Conservation (phyloP, 2,329 filamentous ascomycete genomes). For the Cladophialophora carrionii region DNA sequence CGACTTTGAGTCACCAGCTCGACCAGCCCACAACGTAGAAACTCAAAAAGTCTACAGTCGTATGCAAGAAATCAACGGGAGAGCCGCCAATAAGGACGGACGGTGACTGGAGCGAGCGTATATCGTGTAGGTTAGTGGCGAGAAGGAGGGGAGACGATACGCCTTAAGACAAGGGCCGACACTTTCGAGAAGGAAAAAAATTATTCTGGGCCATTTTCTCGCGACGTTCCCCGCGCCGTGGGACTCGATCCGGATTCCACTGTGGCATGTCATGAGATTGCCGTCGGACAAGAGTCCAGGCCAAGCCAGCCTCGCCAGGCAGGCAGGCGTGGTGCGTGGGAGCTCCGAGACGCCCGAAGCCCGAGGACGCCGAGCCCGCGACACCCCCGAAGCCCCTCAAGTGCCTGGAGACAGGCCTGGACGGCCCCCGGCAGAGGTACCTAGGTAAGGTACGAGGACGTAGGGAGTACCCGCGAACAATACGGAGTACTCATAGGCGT, state of each 20-base stretch:
- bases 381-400: too few species aligned
- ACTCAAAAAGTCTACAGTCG: neutral
- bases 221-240: constrained; percentile 3
- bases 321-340: neutral
- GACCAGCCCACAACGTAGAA: neutral
- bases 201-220: neutral
- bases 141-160: neutral
- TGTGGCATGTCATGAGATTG: neutral
- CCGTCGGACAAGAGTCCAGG: neutral
- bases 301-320: neutral
- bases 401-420: too few species aligned
- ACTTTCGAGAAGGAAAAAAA: constrained; percentile 1
- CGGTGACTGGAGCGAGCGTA: neutral
- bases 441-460: too few species aligned
- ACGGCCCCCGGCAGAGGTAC: too few species aligned
- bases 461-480: too few species aligned
- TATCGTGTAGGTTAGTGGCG: neutral
- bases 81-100: constrained; percentile 2
- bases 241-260: neutral
- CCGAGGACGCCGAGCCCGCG: too few species aligned
- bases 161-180: constrained; percentile 4
- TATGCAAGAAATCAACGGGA: neutral
- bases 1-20: constrained; percentile 7
- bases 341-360: neutral
- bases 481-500: too few species aligned